Evolutionary conservation across 2,329 filamentous ascomycete species (phyloP), one percentile per base, ranked within the genome.

Genomic region (Pyrenochaeta sp.): DNA sequence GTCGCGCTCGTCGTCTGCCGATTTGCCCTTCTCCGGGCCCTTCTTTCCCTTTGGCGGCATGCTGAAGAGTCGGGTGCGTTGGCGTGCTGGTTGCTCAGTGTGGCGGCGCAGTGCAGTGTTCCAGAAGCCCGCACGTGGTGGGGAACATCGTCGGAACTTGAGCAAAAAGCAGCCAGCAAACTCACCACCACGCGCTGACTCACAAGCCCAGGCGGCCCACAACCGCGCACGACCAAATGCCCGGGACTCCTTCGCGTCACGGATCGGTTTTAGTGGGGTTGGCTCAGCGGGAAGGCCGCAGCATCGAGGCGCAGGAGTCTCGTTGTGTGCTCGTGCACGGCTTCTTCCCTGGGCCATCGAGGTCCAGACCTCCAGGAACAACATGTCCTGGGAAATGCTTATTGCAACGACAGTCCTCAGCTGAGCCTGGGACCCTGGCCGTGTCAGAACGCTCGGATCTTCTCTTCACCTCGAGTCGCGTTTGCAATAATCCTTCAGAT

Each of bases 1-100:
- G 54, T 85, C 82, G 45, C 80, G 77, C 65, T 83, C 78, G 50
- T 85, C 83, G 27, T 84, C 78, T 22, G 71, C 71, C 29, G 50
- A 44, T 42, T 76, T 75, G 38, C 60, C 47, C 51, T 68, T 68
- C 19, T 67, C 61, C 39, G 74, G 64, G 37, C 65, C 69, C 55
- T 76, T 79, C 48, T 75, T 74, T 32, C 65, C 66, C 58, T 79
- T 80, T 2, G 77, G 76, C 23, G 76, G 67, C 77, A 80, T 80
- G 7, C 39, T 60, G 44, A 18, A 28, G 19, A 26, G 21, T 31
- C 13, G 26, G 32, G 9, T 36, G 27, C 44, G 24, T 24, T 44
- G 34, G 27, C 13, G 20, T 28, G 36, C 44, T 36, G 38, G n/a
- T 34, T 20, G 31, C 31, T 34, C 41, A 35, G 20, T n/a, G 34